phyloP scores from a whole-genome alignment of 805 yeast species.

The Kluyveromyces wickerhamii region DNA sequence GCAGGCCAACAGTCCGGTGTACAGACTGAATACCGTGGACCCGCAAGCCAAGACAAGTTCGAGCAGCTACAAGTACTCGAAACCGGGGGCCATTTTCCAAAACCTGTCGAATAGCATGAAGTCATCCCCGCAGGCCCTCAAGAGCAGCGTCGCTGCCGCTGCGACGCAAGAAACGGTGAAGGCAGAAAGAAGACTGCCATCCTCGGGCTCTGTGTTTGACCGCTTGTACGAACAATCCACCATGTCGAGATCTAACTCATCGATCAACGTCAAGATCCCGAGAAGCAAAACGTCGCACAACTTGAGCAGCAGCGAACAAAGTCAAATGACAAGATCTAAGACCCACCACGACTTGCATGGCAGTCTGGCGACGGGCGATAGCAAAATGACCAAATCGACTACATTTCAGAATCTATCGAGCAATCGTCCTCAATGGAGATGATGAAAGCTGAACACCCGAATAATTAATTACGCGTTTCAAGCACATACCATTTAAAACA shows the following conservation, averaged over 20 bases:
- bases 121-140: no score
- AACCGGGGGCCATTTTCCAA: constrained; percentile 3
- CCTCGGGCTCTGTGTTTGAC: constrained; percentile 19
- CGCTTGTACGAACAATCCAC: constrained; percentile 19
- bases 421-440: constrained; percentile 5
- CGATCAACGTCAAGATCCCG: constrained; percentile 9
- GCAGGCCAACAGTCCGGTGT: constrained; percentile 1
- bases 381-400: constrained; percentile 6
- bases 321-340: background rate
- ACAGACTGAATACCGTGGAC: background rate
- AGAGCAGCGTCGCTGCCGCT: no score
- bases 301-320: background rate
- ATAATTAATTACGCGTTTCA: no score
- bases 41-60: background rate
- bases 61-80: no score
- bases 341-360: constrained; percentile 2
- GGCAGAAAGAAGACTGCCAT: constrained; percentile 2
- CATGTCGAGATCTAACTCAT: constrained; percentile 18
- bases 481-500: no score
- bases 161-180: no score
- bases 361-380: constrained; percentile 1
- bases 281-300: background rate
- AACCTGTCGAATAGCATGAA: background rate
- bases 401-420: constrained; percentile 8
- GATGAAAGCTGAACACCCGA: no score